Base-by-base conservation (phyloP, 495 filamentous ascomycete species). In the Apiosordaria backusii region DNA sequence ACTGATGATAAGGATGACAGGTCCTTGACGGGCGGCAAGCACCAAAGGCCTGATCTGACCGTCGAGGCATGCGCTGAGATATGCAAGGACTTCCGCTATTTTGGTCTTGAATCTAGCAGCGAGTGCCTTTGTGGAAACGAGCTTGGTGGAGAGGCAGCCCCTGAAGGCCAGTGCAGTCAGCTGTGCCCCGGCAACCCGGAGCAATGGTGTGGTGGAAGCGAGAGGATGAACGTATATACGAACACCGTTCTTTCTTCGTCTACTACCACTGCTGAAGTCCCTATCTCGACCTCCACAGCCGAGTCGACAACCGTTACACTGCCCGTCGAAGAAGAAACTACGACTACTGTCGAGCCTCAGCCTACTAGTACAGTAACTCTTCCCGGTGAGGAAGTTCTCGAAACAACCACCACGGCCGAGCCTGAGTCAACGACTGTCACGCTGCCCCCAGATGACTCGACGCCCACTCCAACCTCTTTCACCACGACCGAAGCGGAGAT, bases 21-120 rank as follows among this genome's bases (percentile, higher is more conserved):
- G 23, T 68, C 70, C 21, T 72, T 76, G 15, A 65, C 53, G 23
- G 66, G 66, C 29, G 61, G 50, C 19, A 58, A 35, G 1, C 66
- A 65, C 9, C 65, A 54, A 59, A 54, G 6, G 40, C 71, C 67
- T 6, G 68, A 64, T 25, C 75, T 80, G 72, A 78, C 75, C 3
- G 57, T 78, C 10, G 71, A 80, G 67, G 58, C 55, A 18, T 80
- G 77, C 63, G 74, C 73, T 40, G 66, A 29, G 2, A 73, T 67
- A 64, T 81, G 79, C 68, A 16, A 40, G 35, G 63, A 58, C 1
- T 72, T 24, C 50, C 9, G 10, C 0, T 65, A 67, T 50, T 70
- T 72, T 16, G 70, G 70, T 0, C 23, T 72, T 1, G 68, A 72
- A 26, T 70, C 62, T 29, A 21, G 19, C 29, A 35, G 62, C n/a